Base-by-base conservation (phyloP, 257 asterid species). In the Voacanga thouarsii region DNA sequence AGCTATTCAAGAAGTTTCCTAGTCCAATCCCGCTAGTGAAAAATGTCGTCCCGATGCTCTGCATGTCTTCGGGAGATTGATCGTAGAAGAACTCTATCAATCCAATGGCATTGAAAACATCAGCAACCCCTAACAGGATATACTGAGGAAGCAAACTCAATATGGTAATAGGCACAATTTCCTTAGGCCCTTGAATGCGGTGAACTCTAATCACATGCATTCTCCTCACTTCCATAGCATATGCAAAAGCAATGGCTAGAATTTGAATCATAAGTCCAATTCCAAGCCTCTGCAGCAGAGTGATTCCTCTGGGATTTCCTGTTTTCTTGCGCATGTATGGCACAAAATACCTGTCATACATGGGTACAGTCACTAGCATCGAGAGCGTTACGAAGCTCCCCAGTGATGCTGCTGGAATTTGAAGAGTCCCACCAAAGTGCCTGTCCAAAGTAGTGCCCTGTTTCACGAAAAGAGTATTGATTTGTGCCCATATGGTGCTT, bases 21-120 rank as follows among this genome's bases (percentile, higher is more conserved):
- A 93, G 84, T 0, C 97, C 98, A 12, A 93, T 89, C 44, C 96
- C 98, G 50, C 97, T 93, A 0, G 98, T 93, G 83, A 93, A 93
- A 75, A 89, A 93, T 3, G 97, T 90, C 19, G 98, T 93, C 68
- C 98, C 93, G 0, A 93, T 81, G 80, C 98, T 93, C 79, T 89
- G 96, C 96, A 93, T 90, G 12, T 90, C 93, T 55, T 91, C 96
- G 0, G 98, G 98, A 3, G 97, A 91, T 67, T 93, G 98, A 77
- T 93, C 97, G 23, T 93, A 93, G 88, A 91, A 93, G 75, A 93
- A 93, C 37, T 93, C 98, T 43, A 93, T 59, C 77, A 91, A 61
- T 0, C 98, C 98, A 26, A 93, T 86, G 45, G 97, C 97, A 50
- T 89, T 88, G 60, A 93, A 93, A 81, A 93, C 97, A 74, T 92